Evolutionary conservation across 306 rosid species (phyloP).

Genomic region (Trifolium repens): DNA sequence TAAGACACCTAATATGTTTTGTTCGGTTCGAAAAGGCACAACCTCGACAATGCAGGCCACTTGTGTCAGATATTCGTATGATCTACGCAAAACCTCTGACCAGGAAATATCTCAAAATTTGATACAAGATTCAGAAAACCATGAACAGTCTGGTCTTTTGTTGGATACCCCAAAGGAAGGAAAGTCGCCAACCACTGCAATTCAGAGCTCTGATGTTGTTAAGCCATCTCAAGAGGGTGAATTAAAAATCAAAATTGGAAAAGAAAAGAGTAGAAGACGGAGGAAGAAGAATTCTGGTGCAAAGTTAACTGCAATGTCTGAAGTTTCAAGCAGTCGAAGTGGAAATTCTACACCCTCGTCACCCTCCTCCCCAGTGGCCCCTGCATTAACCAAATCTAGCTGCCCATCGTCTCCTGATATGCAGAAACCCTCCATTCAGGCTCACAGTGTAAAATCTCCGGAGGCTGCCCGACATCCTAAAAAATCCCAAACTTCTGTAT

Average conservation of each 20-base stretch:
- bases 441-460: conserved; percentile 43
- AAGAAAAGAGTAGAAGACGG: conserved; percentile 71
- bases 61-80: conserved; percentile 41
- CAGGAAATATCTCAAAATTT: conserved; percentile 43
- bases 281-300: conserved; percentile 66
- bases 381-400: conserved; percentile 53
- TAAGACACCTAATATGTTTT: conserved; percentile 49
- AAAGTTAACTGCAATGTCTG: conserved; percentile 56
- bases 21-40: conserved; percentile 42
- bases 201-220: conserved; percentile 46
- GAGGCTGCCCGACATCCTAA: conserved; percentile 44
- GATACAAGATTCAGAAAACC: conserved; percentile 42
- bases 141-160: conserved; percentile 31
- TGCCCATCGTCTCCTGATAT: conserved; percentile 57
- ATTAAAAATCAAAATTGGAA: conserved; percentile 64
- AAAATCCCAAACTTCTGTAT: conserved; percentile 29
- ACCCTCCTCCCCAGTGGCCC: conserved; percentile 68
- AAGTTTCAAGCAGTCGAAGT: conserved; percentile 91
- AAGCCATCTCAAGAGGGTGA: conserved; percentile 50
- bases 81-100: conserved; percentile 41
- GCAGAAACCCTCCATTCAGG: conserved; percentile 49
- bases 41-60: conserved; percentile 42
- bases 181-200: conserved; percentile 37
- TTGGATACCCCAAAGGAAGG: conserved; percentile 46
- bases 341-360: conserved; percentile 95